Base-by-base conservation (phyloP, 495 filamentous ascomycete genomes). In the Copromyces sp. region DNA sequence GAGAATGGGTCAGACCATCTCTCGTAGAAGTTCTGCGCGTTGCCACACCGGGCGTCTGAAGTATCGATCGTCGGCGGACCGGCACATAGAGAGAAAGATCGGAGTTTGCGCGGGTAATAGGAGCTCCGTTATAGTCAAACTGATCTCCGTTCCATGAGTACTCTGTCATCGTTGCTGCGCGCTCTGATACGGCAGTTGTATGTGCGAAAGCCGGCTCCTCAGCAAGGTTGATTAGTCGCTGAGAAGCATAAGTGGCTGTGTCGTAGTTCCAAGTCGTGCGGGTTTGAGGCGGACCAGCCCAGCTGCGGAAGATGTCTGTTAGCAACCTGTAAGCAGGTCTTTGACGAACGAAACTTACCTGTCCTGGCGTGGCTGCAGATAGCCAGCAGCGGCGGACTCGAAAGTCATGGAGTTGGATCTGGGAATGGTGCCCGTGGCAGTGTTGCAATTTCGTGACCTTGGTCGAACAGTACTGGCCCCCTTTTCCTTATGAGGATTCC, bases 81-180 rank as follows among this genome's bases (percentile, higher is more conserved):
- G 84, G 84, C 69, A 83, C 80, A 72, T 86, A 86, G 17, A 86
- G 72, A 24, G 84, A 86, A 40, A 81, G 9, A 14, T 86, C 83
- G 9, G 84, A 85, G 72, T 78, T 82, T 24, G 77, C 76, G 9
- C 81, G 81, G 39, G 74, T 78, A 14, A 85, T 77, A 4, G 79
- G 72, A 6, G 80, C 65, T 29, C 80, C 80, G 73, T 82, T 80
- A 12, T 80, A 81, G 24, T 65, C 53, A 65, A 65, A 65, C 14
- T 35, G 29, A 37, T 65, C 53, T 24, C 6, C 77, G 73, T 78
- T 79, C 74, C 80, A 80, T 24, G 81, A 81, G 1, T 77, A 75
- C 72, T 81, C 82, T 24, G 78, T 79, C 44, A 74, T 75, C 16
- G 82, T 78, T 72, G 79, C 75, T 70, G 72, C 80, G 71, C 74